Base-by-base conservation (phyloP, 352 stramenopile species). In the Globisporangium mamillatum region DNA sequence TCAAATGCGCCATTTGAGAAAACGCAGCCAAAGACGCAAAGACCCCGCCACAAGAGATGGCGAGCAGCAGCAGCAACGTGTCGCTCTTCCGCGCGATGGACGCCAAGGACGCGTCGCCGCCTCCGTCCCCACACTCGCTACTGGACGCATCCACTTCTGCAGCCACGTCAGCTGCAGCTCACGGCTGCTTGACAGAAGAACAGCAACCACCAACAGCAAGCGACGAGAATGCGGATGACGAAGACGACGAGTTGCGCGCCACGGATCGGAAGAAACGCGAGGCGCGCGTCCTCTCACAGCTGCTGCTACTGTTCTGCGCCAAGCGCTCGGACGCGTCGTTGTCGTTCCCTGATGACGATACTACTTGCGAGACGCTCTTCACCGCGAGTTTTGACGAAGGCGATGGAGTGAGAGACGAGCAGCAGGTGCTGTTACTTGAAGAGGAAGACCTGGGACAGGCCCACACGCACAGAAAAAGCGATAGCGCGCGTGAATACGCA, bases 291-390 rank as follows among this genome's bases (percentile, higher is more conserved):
- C 70, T 89, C 24, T 76, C 77, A 20, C 80, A 80, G n/a, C 50
- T 91, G 53, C 68, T 80, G 38, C 32, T 75, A 57, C 66, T 81
- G 3, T 88, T 86, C 70, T 78, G 77, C 53, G 53, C 66, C 59
- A 70, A 71, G 56, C 72, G 72, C 16, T 53, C 53, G 10, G 32
- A 60, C 10, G 24, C 34, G 27, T 14, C 54, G 27, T n/a, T 41
- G 18, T 14, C 18, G 54, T n/a, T 50, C 18, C 16, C 41, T 9
- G 27, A 50, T 50, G 41, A 9, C 8, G 53, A 20, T 29, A 5
- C 53, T 27, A 36, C 12, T 16, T 22, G 29, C 25, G 54, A 60
- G 27, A 60, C 54, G 54, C 54, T 60, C 16, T 60, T 60, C 54
- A 22, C 54, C 4, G 20, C 27, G 54, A 41, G 54, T 22, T 22